Evolutionary conservation across 2,329 filamentous ascomycete species (phyloP).

Genomic region (Phaeoacremonium minimum): DNA sequence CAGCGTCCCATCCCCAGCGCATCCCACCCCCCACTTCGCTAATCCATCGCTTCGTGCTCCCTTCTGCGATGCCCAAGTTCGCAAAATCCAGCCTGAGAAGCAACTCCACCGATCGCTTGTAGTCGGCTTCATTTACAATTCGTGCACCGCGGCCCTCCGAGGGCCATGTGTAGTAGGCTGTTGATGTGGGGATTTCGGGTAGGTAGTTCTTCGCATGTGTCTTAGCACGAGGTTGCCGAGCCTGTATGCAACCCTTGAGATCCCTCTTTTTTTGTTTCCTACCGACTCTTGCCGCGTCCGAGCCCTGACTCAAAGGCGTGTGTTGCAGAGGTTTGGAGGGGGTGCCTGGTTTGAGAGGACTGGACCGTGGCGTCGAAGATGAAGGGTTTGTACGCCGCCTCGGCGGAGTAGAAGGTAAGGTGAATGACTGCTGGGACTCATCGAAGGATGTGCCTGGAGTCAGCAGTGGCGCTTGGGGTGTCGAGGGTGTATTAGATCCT

Average conservation of each 20-base stretch:
- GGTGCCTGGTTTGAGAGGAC: slow-evolving; percentile 21
- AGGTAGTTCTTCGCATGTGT: slow-evolving; percentile 47
- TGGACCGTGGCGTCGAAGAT: slow-evolving; percentile 15
- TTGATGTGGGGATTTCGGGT: slow-evolving; percentile 43
- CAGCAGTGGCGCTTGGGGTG: slow-evolving; percentile 10
- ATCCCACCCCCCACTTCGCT: slow-evolving; percentile 56
- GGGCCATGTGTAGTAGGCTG: slow-evolving; percentile 65
- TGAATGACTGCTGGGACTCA: slow-evolving; percentile 7
- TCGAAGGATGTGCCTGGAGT: slow-evolving; percentile 24
- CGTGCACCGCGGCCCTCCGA: slow-evolving; percentile 55
- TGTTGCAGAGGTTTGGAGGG: slow-evolving; percentile 20
- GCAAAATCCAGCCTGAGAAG: slow-evolving; percentile 72
- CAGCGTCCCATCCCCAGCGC: slow-evolving; percentile 47
- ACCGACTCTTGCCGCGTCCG: not conserved
- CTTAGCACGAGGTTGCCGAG: slow-evolving; percentile 63
- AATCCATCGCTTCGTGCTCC: slow-evolving; percentile 67
- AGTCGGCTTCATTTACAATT: slow-evolving; percentile 59
- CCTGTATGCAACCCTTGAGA: slow-evolving; percentile 55
- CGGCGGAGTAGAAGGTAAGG: slow-evolving; percentile 26
- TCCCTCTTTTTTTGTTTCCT: slow-evolving; percentile 40
- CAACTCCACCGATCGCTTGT: slow-evolving; percentile 64
- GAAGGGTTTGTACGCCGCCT: slow-evolving; percentile 13
- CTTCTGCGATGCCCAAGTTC: slow-evolving; percentile 54
- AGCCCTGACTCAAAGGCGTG: slow-evolving; percentile 9
- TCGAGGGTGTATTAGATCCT: slow-evolving; percentile 9